phyloP scores from a whole-genome alignment of 2,329 filamentous ascomycete genomes.

The Trichothecium sympodiale region DNA sequence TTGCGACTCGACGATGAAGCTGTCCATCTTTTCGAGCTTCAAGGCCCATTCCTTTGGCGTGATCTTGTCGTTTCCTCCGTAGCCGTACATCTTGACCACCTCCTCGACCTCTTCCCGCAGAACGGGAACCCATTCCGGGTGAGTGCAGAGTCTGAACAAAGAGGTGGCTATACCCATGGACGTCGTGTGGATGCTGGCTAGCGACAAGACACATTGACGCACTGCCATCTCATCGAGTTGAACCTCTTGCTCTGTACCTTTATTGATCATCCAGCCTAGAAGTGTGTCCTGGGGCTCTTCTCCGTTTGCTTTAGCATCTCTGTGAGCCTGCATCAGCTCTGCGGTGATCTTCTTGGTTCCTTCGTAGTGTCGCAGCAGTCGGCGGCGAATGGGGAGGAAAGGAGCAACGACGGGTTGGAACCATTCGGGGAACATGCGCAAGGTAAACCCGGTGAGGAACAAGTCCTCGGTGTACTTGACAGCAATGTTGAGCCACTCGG shows the following conservation, averaged over 20 bases:
- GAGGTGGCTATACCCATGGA: not conserved
- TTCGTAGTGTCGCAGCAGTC: not conserved
- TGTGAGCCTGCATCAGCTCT: constrained; percentile 1
- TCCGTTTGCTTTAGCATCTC: not conserved
- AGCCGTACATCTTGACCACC: not conserved
- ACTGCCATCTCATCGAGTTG: constrained; percentile 1
- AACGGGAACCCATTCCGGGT: constrained; percentile 4
- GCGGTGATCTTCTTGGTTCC: constrained; percentile 1
- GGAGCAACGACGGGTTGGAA: constrained; percentile 4
- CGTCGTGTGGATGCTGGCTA: constrained; percentile 6
- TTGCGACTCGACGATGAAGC: constrained; percentile 1
- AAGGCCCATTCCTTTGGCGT: not conserved
- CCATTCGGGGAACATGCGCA: constrained; percentile 5
- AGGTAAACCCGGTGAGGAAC: constrained; percentile 4
- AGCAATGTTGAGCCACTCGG: constrained; percentile 15
- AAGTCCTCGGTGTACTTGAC: constrained; percentile 15
- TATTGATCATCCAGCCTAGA: constrained; percentile 5
- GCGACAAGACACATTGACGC: constrained; percentile 1
- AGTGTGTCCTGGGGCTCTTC: constrained; percentile 3
- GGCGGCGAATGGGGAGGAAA: constrained; percentile 3
- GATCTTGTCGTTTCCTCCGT: not conserved
- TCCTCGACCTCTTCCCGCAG: constrained; percentile 2
- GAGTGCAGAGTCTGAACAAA: constrained; percentile 3
- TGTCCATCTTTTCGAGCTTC: constrained; percentile 5
- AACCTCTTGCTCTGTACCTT: constrained; percentile 1